These are phyloP conservation scores for Leucosporidium creatinivorum DNA, from an alignment of 768 basidiomycete genomes.

Conservation along the genomic window DNA sequence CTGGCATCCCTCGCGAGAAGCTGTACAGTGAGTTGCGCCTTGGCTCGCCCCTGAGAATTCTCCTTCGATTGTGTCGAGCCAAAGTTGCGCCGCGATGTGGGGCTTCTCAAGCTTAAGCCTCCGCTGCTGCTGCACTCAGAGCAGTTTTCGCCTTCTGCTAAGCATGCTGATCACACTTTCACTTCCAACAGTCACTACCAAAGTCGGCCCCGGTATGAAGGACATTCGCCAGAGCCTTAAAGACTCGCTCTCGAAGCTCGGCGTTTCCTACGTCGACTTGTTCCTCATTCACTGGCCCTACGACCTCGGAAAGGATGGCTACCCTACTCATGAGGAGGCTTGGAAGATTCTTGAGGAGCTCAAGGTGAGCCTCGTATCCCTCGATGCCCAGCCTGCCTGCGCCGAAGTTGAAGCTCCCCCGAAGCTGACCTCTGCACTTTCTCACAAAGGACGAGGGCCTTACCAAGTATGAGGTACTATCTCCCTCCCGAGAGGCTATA, in stretches of 20 bases:
- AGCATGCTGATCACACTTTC: too few species aligned
- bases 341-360: conserved; percentile 7
- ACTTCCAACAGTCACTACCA: conserved; percentile 29
- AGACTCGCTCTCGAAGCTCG: conserved; percentile 42
- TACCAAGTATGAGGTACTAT: conserved; percentile 50
- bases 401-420: too few species aligned
- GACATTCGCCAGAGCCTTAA: conserved; percentile 49
- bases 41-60: too few species aligned
- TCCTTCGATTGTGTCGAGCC: too few species aligned
- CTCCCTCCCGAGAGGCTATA: too few species aligned
- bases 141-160: too few species aligned
- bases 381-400: neutral
- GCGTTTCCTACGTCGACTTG: conserved; percentile 50
- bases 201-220: conserved; percentile 16
- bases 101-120: too few species aligned
- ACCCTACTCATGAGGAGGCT: conserved; percentile 6
- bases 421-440: neutral
- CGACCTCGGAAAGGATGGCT: conserved; percentile 19
- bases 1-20: conserved; percentile 36
- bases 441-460: conserved; percentile 41
- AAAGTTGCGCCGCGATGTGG: too few species aligned
- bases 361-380: neutral
- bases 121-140: too few species aligned
- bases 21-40: conserved; percentile 47
- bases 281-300: conserved; percentile 53